phyloP scores from a whole-genome alignment of 2,329 filamentous ascomycete genomes.

The Pseudogymnoascus sp. region DNA sequence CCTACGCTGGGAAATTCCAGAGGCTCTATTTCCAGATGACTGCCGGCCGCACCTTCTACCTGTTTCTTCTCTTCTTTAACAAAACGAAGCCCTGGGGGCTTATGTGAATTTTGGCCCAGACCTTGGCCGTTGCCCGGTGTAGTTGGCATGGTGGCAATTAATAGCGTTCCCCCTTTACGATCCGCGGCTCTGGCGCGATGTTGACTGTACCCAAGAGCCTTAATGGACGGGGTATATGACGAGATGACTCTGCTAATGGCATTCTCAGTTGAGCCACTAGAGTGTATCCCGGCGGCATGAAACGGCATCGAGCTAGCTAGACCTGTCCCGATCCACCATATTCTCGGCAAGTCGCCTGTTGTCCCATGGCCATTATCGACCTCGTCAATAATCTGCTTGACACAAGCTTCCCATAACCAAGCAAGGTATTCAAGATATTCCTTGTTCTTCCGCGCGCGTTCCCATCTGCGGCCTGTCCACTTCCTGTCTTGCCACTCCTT shows the following conservation, averaged over 20 bases:
- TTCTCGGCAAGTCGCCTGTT: not conserved
- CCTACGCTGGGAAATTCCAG: not conserved
- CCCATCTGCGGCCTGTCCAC: too few relatives aligned
- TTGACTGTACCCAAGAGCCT: not conserved
- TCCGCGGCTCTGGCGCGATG: not conserved
- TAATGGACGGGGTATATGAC: conserved; percentile 12
- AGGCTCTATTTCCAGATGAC: too few relatives aligned
- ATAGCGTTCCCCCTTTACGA: not conserved
- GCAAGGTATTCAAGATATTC: not conserved
- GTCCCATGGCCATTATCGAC: too few relatives aligned
- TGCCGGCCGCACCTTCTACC: too few relatives aligned
- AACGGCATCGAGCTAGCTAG: conserved; percentile 8
- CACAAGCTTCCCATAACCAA: not conserved
- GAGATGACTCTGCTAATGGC: not conserved
- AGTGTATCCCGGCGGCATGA: conserved; percentile 11
- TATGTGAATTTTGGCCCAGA: too few relatives aligned
- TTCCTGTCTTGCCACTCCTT: not conserved
- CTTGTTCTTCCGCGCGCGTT: not conserved
- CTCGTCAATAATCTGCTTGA: too few relatives aligned
- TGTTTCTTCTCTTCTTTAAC: too few relatives aligned
- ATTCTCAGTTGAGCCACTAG: not conserved
- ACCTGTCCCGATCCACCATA: conserved; percentile 13
- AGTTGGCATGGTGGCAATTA: not conserved
- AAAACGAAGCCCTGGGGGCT: too few relatives aligned
- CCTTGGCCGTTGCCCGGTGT: not conserved